Percentiles rank a stretch among this genome's conserved stretches.
phyloP scores from a whole-genome alignment of 805 yeast genomes.

The Schwanniomyces pseudopolymorphus region DNA sequence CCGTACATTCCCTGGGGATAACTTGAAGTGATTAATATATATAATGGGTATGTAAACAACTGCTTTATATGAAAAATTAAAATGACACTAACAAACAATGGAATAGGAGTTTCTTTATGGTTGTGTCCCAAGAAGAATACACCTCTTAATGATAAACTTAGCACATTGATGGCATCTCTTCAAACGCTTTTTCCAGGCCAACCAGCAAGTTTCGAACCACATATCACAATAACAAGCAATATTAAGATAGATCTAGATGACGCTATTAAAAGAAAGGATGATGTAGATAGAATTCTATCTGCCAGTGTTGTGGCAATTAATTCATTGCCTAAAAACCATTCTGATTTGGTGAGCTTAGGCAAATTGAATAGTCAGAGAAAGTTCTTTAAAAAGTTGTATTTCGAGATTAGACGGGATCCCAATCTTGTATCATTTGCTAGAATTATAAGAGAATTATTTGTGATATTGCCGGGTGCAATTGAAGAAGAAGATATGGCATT shows the following conservation, averaged over 20 bases:
- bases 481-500: slow-evolving; percentile 33
- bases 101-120: slow-evolving; percentile 64
- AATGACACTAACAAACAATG: slow-evolving; percentile 7
- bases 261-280: slow-evolving; percentile 44
- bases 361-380: slow-evolving; percentile 47
- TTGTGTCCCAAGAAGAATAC: slow-evolving; percentile 63
- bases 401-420: slow-evolving; percentile 45
- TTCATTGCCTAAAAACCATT: slow-evolving; percentile 41
- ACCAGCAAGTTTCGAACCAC: slow-evolving; percentile 71
- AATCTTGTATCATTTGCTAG: slow-evolving; percentile 53
- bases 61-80: not conserved
- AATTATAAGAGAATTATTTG: slow-evolving; percentile 58
- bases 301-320: slow-evolving; percentile 56
- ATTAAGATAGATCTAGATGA: slow-evolving; percentile 43
- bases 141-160: slow-evolving; percentile 54
- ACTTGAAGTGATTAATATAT: not conserved
- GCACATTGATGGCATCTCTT: slow-evolving; percentile 61
- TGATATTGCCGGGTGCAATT: slow-evolving; percentile 41
- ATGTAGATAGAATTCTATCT: slow-evolving; percentile 57
- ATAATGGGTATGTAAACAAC: slow-evolving; percentile 8
- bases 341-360: slow-evolving; percentile 39
- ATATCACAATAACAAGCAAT: slow-evolving; percentile 70
- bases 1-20: not conserved
- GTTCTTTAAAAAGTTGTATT: slow-evolving; percentile 54
- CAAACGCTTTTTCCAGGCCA: slow-evolving; percentile 68